Evolutionary conservation across 2,329 filamentous ascomycete species (phyloP).

Genomic region (Cladorrhinum sp.): DNA sequence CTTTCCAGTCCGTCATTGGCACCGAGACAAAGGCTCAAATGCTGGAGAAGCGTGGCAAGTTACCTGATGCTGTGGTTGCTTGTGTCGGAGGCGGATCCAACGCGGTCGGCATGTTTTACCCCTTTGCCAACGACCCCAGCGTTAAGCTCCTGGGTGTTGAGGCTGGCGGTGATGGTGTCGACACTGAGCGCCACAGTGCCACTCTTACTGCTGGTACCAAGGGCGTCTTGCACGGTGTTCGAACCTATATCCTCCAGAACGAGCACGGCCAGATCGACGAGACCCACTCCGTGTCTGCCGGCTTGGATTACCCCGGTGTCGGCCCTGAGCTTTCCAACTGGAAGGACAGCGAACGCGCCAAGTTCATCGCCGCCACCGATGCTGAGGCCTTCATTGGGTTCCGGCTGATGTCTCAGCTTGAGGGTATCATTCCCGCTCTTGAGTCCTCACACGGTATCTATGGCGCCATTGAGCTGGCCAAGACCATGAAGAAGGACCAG

Average conservation of each 20-base stretch:
- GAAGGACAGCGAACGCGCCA: slow-evolving; percentile 86
- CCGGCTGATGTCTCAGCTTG: slow-evolving; percentile 76
- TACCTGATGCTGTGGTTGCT: slow-evolving; percentile 93
- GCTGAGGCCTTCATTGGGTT: slow-evolving; percentile 87
- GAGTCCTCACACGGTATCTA: slow-evolving; percentile 92
- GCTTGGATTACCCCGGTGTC: slow-evolving; percentile 95
- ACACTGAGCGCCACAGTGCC: slow-evolving; percentile 81
- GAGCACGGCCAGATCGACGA: slow-evolving; percentile 89
- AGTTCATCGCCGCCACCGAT: slow-evolving; percentile 88
- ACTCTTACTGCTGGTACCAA: slow-evolving; percentile 83
- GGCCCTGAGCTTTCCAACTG: slow-evolving; percentile 87
- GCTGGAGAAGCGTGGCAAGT: slow-evolving; percentile 75
- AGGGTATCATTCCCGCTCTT: slow-evolving; percentile 95
- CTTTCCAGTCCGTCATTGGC: slow-evolving; percentile 96
- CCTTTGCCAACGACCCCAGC: slow-evolving; percentile 78
- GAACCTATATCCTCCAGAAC: slow-evolving; percentile 93
- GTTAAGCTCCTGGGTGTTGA: slow-evolving; percentile 93
- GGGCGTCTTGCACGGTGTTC: slow-evolving; percentile 91
- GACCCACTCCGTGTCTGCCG: slow-evolving; percentile 94
- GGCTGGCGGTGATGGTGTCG: slow-evolving; percentile 87
- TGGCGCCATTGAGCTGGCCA: slow-evolving; percentile 84
- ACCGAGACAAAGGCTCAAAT: slow-evolving; percentile 93
- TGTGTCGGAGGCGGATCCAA: slow-evolving; percentile 96
- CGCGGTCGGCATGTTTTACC: slow-evolving; percentile 97
- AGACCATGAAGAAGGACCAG: slow-evolving; percentile 83